Conservation (phyloP, 2,329 filamentous ascomycete genomes). For the Orbilia oligospora region DNA sequence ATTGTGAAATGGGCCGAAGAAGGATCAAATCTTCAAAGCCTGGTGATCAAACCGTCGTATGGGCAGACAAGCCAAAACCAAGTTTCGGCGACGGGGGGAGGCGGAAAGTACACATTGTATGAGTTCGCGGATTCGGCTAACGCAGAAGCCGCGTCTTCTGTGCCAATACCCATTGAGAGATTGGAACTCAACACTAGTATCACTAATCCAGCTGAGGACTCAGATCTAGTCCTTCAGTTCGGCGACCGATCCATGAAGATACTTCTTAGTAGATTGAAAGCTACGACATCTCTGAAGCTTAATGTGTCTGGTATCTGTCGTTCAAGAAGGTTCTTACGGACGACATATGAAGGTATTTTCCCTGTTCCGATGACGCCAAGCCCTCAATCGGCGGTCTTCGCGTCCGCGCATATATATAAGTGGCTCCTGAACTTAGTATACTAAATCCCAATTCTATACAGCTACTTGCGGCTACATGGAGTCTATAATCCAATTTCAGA, state of each 20-base stretch:
- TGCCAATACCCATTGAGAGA: constrained; percentile 29
- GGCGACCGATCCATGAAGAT: constrained; percentile 34
- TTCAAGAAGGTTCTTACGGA: constrained; percentile 42
- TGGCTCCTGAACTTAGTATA: constrained; percentile 23
- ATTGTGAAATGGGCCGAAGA: constrained; percentile 45
- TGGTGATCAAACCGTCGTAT: constrained; percentile 35
- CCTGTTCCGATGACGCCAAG: constrained; percentile 8
- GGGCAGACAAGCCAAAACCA: constrained; percentile 23
- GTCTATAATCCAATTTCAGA: constrained; percentile 37
- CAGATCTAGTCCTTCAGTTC: constrained; percentile 35
- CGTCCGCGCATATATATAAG: neutral
- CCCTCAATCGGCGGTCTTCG: no score
- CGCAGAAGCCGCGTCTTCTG: constrained; percentile 20
- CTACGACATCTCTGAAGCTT: constrained; percentile 28
- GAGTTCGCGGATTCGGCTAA: constrained; percentile 36
- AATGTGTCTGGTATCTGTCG: constrained; percentile 26
- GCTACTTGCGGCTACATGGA: constrained; percentile 44
- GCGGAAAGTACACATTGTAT: constrained; percentile 44
- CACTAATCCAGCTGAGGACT: constrained; percentile 14
- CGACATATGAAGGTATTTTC: constrained; percentile 39
- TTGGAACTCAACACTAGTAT: constrained; percentile 44
- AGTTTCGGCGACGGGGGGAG: constrained; percentile 29
- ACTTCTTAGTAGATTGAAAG: constrained; percentile 36
- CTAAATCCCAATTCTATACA: constrained; percentile 27
- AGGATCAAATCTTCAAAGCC: constrained; percentile 38